Base-by-base conservation (phyloP, 345 rosid species). In the Triadica sebifera region DNA sequence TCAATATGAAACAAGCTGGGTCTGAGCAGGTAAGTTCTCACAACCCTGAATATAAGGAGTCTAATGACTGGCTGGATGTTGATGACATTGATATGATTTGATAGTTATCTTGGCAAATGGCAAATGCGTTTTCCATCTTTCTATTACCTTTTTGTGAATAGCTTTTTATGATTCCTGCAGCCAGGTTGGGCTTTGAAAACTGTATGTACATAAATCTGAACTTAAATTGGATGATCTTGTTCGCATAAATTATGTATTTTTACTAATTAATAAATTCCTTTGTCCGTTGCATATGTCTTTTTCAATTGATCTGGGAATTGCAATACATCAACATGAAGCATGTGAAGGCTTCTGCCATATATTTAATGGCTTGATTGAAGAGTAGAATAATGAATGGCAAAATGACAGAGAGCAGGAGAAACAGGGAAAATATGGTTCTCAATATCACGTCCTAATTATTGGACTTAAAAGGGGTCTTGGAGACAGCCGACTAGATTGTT, bases 61-160 rank as follows among this genome's bases (percentile, higher is more conserved):
- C 91, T 65, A 85, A 83, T 72, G 90, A 88, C 73, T 89, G 94
- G 97, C 87, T 84, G 76, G 83, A 89, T 81, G 76, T 90, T 65
- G 88, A 86, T 79, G 97, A 85, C 61, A 87, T 92, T 67, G 88
- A 82, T 51, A 89, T 81, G 78, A 84, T 77, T 71, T 78, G 82
- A 83, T 55, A 72, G 63, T 72, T 12, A 20, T 34, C 6, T 45
- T 47, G 41, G 29, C 50, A 45, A 61, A 19, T 47, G 69, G 47
- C 61, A 51, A 57, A 22, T 72, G 71, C 74, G 50, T 69, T 81
- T 38, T 78, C 20, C 65, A 20, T 72, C 70, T 43, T 73, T 72
- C 47, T 43, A 46, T 75, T n/a, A 22, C 68, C 17, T 43, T 46
- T 25, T 24, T 84, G 83, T 84, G 78, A 76, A 88, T 82, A 79